phyloP scores from a whole-genome alignment of 768 basidiomycete species.

The Hygrocybe punicea region DNA sequence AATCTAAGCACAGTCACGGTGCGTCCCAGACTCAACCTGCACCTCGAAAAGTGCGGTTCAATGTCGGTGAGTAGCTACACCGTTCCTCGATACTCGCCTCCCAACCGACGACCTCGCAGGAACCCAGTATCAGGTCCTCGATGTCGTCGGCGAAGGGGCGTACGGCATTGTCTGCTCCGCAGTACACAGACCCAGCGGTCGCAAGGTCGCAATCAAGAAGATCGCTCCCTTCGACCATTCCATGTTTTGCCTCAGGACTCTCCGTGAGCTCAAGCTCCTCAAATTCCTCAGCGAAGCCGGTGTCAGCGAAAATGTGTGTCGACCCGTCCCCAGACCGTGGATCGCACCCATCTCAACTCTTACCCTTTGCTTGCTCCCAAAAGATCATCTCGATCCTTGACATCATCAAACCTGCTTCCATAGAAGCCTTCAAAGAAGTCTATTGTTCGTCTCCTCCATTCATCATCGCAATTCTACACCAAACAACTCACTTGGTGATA shows the following conservation, averaged over 20 bases:
- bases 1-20: conserved; percentile 40
- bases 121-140: conserved; percentile 78
- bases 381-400: conserved; percentile 89
- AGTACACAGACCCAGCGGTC: conserved; percentile 77
- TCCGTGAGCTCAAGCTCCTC: conserved; percentile 79
- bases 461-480: background rate
- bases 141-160: conserved; percentile 87
- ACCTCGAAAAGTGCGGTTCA: conserved; percentile 84
- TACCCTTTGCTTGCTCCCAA: conserved; percentile 7
- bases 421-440: conserved; percentile 86
- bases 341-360: conserved; percentile 6
- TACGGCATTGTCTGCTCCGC: conserved; percentile 97
- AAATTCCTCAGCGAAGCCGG: conserved; percentile 85
- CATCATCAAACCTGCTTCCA: conserved; percentile 75
- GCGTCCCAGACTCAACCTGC: conserved; percentile 47
- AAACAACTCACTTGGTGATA: background rate
- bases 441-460: conserved; percentile 49
- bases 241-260: conserved; percentile 90
- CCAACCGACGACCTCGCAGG: conserved; percentile 37
- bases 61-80: conserved; percentile 56
- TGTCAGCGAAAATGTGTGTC: conserved; percentile 79
- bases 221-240: conserved; percentile 94
- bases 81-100: background rate
- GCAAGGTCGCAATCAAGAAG: conserved; percentile 96
- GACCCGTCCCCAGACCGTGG: background rate